Percentiles rank a stretch among this genome's conserved stretches.
Conservation (phyloP, 768 basidiomycete species). For the Suillus placidus region DNA sequence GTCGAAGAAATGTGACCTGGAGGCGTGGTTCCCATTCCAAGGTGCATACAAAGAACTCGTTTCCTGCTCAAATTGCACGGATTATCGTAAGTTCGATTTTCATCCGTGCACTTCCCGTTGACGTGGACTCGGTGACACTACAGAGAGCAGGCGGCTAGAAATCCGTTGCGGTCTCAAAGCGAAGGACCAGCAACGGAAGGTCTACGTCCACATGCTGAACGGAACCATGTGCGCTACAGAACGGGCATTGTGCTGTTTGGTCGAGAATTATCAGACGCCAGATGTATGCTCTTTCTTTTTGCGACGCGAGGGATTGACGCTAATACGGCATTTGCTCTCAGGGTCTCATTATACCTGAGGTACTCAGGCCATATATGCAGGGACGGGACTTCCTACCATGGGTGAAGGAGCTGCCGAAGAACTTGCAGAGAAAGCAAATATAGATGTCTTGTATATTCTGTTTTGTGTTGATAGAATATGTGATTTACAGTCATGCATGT, state of each 20-base stretch:
- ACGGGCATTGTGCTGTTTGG: slow-evolving; percentile 93
- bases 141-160: slow-evolving; percentile 92
- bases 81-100: slow-evolving; percentile 78
- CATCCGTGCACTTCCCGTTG: not conserved
- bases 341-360: slow-evolving; percentile 91
- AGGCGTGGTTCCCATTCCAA: slow-evolving; percentile 99
- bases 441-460: slow-evolving; percentile 24
- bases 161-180: slow-evolving; percentile 90
- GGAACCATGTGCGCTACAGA: slow-evolving; percentile 97
- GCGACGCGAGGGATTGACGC: slow-evolving; percentile 10
- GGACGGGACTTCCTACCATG: slow-evolving; percentile 89
- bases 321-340: slow-evolving; percentile 33
- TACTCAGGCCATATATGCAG: slow-evolving; percentile 93
- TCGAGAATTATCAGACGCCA: slow-evolving; percentile 98
- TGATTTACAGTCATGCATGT: not conserved
- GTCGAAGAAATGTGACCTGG: slow-evolving; percentile 95
- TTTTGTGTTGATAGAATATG: slow-evolving; percentile 1
- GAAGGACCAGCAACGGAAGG: slow-evolving; percentile 86
- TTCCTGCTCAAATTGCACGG: slow-evolving; percentile 97
- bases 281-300: slow-evolving; percentile 58
- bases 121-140: not conserved
- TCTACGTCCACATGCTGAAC: slow-evolving; percentile 99
- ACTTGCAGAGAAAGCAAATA: slow-evolving; percentile 70
- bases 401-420: slow-evolving; percentile 81
- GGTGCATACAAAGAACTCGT: slow-evolving; percentile 96